Percentiles rank a stretch among this genome's conserved stretches.
phyloP scores from a whole-genome alignment of 305 asterid genomes.

The Solanum chacoense region DNA sequence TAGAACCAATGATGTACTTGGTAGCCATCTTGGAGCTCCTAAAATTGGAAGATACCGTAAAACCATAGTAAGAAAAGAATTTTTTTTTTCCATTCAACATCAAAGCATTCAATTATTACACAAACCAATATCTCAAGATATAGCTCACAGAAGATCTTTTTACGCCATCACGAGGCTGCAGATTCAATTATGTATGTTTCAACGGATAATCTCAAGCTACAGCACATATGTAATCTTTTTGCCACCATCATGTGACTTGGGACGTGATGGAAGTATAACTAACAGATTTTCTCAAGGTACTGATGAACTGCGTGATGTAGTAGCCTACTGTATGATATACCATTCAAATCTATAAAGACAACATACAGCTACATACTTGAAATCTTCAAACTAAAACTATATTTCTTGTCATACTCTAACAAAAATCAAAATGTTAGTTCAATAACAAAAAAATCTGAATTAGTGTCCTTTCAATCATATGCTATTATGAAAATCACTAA shows the following conservation, averaged over 20 bases:
- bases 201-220: neutral
- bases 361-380: neutral
- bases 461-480: no score
- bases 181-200: neutral
- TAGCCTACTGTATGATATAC: neutral
- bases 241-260: neutral
- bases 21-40: conserved; percentile 33
- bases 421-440: neutral
- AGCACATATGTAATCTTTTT: neutral
- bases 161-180: neutral
- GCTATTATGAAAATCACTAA: no score
- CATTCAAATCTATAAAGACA: neutral
- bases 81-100: neutral
- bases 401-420: neutral
- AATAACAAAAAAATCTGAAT: no score
- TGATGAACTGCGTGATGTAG: neutral
- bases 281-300: neutral
- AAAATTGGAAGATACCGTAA: neutral
- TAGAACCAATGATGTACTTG: conserved; percentile 25
- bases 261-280: neutral
- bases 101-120: neutral
- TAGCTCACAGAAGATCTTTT: neutral
- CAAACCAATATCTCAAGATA: neutral
- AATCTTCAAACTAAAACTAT: neutral
- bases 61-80: neutral